Percentiles rank a stretch among this genome's conserved stretches.
Evolutionary conservation across 164 flowering plant species (phyloP).

Genomic region (Litsea cubeba): DNA sequence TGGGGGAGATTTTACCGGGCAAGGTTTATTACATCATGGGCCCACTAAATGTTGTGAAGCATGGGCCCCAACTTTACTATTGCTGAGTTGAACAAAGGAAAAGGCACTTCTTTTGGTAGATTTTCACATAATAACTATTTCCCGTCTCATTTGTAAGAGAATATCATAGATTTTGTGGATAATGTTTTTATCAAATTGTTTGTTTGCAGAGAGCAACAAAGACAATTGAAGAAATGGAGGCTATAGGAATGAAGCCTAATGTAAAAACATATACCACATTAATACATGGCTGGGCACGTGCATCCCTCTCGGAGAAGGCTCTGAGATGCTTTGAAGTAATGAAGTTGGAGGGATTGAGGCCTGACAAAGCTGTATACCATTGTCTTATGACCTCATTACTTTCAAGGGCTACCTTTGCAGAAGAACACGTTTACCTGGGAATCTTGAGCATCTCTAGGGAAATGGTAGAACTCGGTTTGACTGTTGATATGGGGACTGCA

Average conservation of each 20-base stretch:
- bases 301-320: constrained; percentile 91
- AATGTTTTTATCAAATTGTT: constrained; percentile 5
- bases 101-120: not conserved
- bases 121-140: not conserved
- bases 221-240: constrained; percentile 72
- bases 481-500: constrained; percentile 94
- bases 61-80: not conserved
- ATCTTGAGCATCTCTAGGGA: constrained; percentile 53
- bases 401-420: constrained; percentile 77
- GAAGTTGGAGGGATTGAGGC: constrained; percentile 72
- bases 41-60: not conserved
- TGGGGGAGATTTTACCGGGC: not conserved
- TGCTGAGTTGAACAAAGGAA: not conserved
- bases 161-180: not conserved
- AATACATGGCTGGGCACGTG: constrained; percentile 96
- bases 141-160: not conserved
- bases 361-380: constrained; percentile 91
- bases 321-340: constrained; percentile 72
- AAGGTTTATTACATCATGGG: not conserved
- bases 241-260: constrained; percentile 71
- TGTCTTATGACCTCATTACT: constrained; percentile 85
- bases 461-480: constrained; percentile 62
- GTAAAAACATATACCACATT: constrained; percentile 86
- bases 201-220: constrained; percentile 67
- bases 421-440: constrained; percentile 61